Conservation (phyloP, 148 eudicot genomes). For the Salicornia ramosissima region DNA sequence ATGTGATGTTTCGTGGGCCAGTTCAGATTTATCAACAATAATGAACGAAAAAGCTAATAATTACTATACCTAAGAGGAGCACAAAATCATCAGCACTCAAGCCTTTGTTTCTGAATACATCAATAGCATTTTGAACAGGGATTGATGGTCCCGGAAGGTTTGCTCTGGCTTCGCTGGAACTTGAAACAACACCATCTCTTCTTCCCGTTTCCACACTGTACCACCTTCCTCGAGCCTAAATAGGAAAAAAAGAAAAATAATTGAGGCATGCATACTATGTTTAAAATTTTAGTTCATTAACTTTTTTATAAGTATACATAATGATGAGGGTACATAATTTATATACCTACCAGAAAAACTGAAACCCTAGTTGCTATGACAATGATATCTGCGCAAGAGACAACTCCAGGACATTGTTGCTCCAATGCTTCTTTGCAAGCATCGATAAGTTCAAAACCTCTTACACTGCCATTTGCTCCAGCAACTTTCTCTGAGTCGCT, state of each 20-base stretch:
- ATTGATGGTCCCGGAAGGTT: constrained; percentile 19
- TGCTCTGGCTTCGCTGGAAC: background rate
- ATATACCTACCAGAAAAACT: constrained; percentile 30
- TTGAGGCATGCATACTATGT: too few relatives aligned
- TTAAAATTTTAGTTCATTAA: background rate
- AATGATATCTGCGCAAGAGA: constrained; percentile 54
- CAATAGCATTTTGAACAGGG: background rate
- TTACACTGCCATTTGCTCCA: constrained; percentile 14
- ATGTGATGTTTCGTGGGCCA: too few relatives aligned
- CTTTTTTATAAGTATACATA: too few relatives aligned
- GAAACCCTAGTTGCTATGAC: constrained; percentile 40
- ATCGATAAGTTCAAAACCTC: constrained; percentile 21
- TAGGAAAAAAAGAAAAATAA: background rate
- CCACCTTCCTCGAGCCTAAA: constrained; percentile 23
- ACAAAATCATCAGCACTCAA: constrained; percentile 10
- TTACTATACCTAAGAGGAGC: constrained; percentile 15
- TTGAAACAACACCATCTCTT: constrained; percentile 20
- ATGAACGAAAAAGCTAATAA: too few relatives aligned
- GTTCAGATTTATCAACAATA: too few relatives aligned
- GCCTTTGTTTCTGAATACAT: background rate
- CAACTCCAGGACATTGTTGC: constrained; percentile 35
- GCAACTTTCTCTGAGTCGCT: constrained; percentile 17
- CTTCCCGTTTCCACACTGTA: constrained; percentile 26
- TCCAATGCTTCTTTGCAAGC: constrained; percentile 36
- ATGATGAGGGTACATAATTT: too few relatives aligned